Percentiles rank a stretch among this genome's conserved stretches.
Conservation (phyloP, 208 protist genomes). For the Leptomonas seymouri region DNA sequence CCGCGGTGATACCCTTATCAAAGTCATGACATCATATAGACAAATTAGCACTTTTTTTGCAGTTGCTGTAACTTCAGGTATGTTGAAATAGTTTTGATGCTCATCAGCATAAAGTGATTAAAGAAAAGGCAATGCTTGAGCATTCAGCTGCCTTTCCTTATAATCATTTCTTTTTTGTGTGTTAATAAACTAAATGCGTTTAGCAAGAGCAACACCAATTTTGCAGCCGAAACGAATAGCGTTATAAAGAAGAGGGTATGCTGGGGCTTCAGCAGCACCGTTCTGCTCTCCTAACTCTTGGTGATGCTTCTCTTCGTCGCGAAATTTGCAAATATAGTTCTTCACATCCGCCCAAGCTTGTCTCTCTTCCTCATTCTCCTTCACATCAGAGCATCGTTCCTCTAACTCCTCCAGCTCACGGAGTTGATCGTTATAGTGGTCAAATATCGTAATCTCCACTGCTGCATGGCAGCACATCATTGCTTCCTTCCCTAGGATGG, state of each 20-base stretch:
- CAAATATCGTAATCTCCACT: conserved; percentile 82
- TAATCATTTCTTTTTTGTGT: too few species aligned
- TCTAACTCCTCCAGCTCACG: conserved; percentile 76
- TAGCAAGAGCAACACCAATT: conserved; percentile 70
- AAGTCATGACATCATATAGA: too few species aligned
- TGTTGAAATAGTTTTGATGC: too few species aligned
- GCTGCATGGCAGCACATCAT: conserved; percentile 92
- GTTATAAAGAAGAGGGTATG: conserved; percentile 83
- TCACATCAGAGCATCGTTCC: conserved; percentile 7
- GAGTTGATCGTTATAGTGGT: conserved; percentile 91
- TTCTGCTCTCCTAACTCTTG: conserved; percentile 84
- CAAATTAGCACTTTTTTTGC: too few species aligned
- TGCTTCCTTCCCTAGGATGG: conserved; percentile 76
- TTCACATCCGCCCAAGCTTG: conserved; percentile 70
- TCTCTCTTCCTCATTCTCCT: conserved; percentile 39
- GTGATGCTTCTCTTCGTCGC: conserved; percentile 88
- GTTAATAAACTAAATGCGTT: conserved; percentile 49
- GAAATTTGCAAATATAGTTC: conserved; percentile 74
- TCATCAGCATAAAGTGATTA: too few species aligned
- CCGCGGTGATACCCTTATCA: too few species aligned
- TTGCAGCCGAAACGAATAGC: conserved; percentile 76
- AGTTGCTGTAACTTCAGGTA: too few species aligned
- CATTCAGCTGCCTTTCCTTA: too few species aligned
- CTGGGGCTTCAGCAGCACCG: conserved; percentile 68
- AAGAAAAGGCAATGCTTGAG: too few species aligned